A percentile compares a stretch with the other conserved stretches of the same genome.
These are phyloP conservation scores for Claviceps sp. DNA, from an alignment of 2,329 filamentous ascomycete genomes.

Conservation along the genomic window DNA sequence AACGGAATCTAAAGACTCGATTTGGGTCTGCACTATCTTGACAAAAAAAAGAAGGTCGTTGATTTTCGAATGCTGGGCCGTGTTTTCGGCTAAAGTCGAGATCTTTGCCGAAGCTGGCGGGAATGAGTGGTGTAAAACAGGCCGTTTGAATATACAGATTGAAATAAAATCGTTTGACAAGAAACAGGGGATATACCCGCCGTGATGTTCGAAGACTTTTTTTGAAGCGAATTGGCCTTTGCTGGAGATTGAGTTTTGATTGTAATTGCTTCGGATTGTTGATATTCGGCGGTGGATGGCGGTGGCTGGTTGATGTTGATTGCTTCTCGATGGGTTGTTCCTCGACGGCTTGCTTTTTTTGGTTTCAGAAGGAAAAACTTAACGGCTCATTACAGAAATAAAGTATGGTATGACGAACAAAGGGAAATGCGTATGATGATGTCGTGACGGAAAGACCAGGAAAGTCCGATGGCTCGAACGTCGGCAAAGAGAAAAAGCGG, in stretches of 20 bases:
- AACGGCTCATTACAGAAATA: constrained; percentile 28
- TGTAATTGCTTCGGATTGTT: too few relatives aligned
- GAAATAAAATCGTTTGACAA: constrained; percentile 10
- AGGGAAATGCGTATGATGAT: constrained; percentile 22
- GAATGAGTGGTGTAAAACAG: background rate
- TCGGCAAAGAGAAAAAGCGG: constrained; percentile 19
- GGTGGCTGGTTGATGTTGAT: too few relatives aligned
- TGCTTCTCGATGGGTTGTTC: too few relatives aligned
- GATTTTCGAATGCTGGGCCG: background rate
- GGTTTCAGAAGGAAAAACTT: constrained; percentile 14
- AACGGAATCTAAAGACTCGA: constrained; percentile 1
- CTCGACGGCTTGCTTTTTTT: constrained; percentile 11
- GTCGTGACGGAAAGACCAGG: constrained; percentile 17
- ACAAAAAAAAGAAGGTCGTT: background rate
- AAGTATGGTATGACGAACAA: constrained; percentile 20
- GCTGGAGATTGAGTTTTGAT: too few relatives aligned
- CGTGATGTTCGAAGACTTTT: constrained; percentile 5
- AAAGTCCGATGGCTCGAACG: constrained; percentile 17
- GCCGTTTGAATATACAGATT: constrained; percentile 21
- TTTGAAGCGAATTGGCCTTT: too few relatives aligned
- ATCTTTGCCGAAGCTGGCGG: background rate
- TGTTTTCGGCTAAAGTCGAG: background rate
- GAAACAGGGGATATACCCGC: constrained; percentile 9
- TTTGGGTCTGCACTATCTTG: background rate
- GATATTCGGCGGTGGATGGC: too few relatives aligned